Evolutionary conservation across 2,329 filamentous ascomycete species (phyloP).

Genomic region (Gyromitra esculenta): DNA sequence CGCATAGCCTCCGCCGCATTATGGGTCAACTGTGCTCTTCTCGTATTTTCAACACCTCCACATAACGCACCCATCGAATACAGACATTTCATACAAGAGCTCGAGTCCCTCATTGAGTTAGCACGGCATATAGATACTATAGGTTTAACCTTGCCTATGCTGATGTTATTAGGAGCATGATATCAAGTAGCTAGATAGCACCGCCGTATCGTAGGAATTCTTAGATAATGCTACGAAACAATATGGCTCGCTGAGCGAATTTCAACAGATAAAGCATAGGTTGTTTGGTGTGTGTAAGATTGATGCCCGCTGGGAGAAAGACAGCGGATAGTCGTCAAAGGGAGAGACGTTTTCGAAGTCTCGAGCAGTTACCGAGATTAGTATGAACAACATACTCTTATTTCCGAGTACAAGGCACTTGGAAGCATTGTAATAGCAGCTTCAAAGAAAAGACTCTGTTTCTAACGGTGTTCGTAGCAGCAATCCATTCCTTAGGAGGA

Average conservation of each 20-base stretch:
- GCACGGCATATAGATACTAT: neutral
- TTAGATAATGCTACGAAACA: neutral
- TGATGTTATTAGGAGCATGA: neutral
- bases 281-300: neutral
- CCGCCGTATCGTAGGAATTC: neutral
- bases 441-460: neutral
- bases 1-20: too few relatives aligned
- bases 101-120: neutral
- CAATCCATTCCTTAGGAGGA: neutral
- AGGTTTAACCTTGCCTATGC: neutral
- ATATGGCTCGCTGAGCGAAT: neutral
- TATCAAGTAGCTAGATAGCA: neutral
- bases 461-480: neutral
- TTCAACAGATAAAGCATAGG: neutral
- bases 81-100: neutral
- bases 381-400: neutral
- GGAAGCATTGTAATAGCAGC: neutral
- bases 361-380: neutral
- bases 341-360: slow-evolving; percentile 3
- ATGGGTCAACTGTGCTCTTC: too few relatives aligned
- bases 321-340: neutral
- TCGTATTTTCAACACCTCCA: too few relatives aligned
- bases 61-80: slow-evolving; percentile 5
- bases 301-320: neutral
- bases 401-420: neutral